Base-by-base conservation (phyloP, 345 rosid genomes). In the Populus davidiana region DNA sequence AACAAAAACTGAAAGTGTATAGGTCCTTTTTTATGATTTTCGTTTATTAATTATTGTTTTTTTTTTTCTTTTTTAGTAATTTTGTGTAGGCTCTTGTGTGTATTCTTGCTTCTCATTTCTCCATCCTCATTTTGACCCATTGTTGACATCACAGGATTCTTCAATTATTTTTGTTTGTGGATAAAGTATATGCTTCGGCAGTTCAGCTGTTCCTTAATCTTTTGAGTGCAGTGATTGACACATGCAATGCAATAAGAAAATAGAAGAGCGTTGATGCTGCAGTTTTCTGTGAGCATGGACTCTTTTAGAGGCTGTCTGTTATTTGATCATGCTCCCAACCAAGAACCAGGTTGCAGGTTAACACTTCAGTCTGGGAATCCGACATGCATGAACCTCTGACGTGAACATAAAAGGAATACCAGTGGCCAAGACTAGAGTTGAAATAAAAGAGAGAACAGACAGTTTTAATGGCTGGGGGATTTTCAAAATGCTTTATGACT, bases 1-100 rank as follows among this genome's bases (percentile, higher is more conserved):
- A 89, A 86, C 23, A 88, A 82, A 83, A 88, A 77, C 88, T 92
- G 87, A 91, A 74, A 76, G 78, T 87, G 82, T 80, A 87, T 69
- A 87, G 73, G 77, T 72, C 73, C 39, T 71, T 44, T 38, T 33
- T 11, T 11, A 43, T 43, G 47, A 43, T 43, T 43, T 59, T 36
- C 72, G 9, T 44, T 64, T 50, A 21, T n/a, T 20, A 4, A 36
- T 59, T 56, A 21, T 36, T 9, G 12, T 11, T 43, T 5, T 2
- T 1, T 54, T 72, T 43, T 63, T 1, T 63, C 52, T 21, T 63
- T n/a, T 62, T 69, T n/a, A 14, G 1, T 29, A 29, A 39, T 41
- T 75, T 67, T 77, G 70, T 70, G 70, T 61, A 77, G 75, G 47
- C 54, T 74, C 44, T 10, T 74, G 78, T 63, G 73, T 50, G 71